Evolutionary conservation across 208 protist species (phyloP).

Genomic region (Novymonas esmeraldas): DNA sequence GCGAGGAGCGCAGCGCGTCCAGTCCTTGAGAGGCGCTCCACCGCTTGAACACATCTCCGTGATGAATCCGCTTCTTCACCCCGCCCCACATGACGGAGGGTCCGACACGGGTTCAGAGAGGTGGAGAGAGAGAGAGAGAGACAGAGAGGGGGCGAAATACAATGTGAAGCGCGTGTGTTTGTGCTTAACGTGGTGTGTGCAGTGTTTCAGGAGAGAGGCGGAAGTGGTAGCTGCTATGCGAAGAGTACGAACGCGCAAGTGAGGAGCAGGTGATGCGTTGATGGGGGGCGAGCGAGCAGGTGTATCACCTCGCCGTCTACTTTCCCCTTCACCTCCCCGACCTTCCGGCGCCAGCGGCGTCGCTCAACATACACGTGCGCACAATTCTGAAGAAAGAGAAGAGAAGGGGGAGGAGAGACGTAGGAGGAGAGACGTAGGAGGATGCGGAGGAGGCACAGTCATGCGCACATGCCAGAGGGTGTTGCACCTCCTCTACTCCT

Average conservation of each 20-base stretch:
- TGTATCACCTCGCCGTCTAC: too few relatives aligned
- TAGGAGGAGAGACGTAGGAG: neutral
- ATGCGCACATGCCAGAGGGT: neutral
- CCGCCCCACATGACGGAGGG: constrained; percentile 86
- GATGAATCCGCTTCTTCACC: constrained; percentile 68
- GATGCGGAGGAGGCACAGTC: neutral
- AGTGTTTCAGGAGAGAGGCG: too few relatives aligned
- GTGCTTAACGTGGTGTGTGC: too few relatives aligned
- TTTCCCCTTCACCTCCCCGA: too few relatives aligned
- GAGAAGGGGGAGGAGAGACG: neutral
- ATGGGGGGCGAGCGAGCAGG: too few relatives aligned
- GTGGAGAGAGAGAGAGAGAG: neutral
- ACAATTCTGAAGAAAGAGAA: neutral
- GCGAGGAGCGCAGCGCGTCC: constrained; percentile 53
- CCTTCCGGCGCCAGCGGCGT: too few relatives aligned
- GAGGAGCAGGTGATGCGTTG: too few relatives aligned
- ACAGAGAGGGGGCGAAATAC: neutral
- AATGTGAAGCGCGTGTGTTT: neutral
- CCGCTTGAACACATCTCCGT: constrained; percentile 69
- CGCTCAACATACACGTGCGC: too few relatives aligned
- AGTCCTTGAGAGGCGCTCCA: constrained; percentile 77
- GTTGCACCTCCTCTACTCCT: too few relatives aligned
- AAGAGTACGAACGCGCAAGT: too few relatives aligned
- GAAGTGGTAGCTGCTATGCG: too few relatives aligned
- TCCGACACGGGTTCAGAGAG: neutral